Evolutionary conservation across 139 green algal species (phyloP).

Genomic region (Microglena sp.): DNA sequence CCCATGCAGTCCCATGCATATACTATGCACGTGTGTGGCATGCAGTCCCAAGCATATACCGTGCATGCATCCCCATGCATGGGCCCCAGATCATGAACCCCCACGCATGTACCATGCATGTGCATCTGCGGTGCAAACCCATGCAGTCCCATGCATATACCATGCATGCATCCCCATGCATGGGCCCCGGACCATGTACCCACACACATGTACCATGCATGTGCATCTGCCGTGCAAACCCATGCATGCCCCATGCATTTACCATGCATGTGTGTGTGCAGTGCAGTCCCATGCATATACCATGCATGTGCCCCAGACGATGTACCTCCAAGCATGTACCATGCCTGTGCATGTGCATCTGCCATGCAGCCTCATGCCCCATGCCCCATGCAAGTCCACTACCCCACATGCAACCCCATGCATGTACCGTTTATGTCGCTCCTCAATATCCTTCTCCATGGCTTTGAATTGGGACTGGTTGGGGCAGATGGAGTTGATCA

Average conservation of each 20-base stretch:
- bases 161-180: no score
- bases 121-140: no score
- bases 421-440: conserved; percentile 39
- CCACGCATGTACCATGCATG: no score
- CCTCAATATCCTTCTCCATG: conserved; percentile 73
- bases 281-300: conserved; percentile 3
- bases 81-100: no score
- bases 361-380: not conserved
- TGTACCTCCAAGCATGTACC: not conserved
- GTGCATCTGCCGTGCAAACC: not conserved
- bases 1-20: no score
- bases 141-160: no score
- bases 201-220: no score
- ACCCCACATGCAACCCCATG: not conserved
- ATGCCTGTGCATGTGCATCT: not conserved
- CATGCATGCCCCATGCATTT: not conserved
- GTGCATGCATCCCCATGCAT: no score
- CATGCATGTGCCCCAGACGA: not conserved
- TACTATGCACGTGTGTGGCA: no score
- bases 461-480: conserved; percentile 46
- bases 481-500: conserved; percentile 49
- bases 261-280: not conserved
- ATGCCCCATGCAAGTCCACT: conserved; percentile 3
- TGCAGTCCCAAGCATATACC: no score
- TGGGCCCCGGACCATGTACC: no score